phyloP scores from a whole-genome alignment of 225 moss, liverwort and hornwort species.

The Takakia lepidozioides region DNA sequence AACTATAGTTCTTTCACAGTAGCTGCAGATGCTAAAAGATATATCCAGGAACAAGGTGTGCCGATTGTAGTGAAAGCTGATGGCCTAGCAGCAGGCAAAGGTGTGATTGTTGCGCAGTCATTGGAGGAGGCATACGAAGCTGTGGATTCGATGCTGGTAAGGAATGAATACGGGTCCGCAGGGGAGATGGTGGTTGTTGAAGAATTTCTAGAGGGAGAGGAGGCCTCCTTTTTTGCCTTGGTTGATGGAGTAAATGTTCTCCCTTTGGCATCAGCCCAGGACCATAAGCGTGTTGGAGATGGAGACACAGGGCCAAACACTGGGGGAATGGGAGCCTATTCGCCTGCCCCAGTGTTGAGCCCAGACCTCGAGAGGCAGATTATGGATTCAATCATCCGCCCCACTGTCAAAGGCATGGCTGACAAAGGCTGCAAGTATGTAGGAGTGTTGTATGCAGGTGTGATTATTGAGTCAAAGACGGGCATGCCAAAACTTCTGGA shows the following conservation, averaged over 20 bases:
- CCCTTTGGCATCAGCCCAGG: slow-evolving; percentile 81
- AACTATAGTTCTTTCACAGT: slow-evolving; percentile 66
- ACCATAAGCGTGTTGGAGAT: slow-evolving; percentile 91
- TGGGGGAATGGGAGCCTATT: slow-evolving; percentile 96
- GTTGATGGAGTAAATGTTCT: slow-evolving; percentile 78
- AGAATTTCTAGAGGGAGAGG: slow-evolving; percentile 97
- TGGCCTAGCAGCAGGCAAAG: slow-evolving; percentile 91
- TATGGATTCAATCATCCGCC: slow-evolving; percentile 80
- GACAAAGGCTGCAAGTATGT: slow-evolving; percentile 65
- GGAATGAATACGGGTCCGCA: slow-evolving; percentile 65
- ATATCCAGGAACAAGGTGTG: slow-evolving; percentile 57
- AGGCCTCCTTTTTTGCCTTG: slow-evolving; percentile 88
- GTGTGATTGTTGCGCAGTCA: slow-evolving; percentile 69
- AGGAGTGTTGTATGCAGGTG: slow-evolving; percentile 81
- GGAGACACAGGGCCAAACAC: slow-evolving; percentile 88
- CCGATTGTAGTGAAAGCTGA: slow-evolving; percentile 95
- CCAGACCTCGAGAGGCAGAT: slow-evolving; percentile 47
- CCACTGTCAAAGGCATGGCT: slow-evolving; percentile 84
- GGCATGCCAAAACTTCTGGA: slow-evolving; percentile 83
- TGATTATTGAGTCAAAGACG: slow-evolving; percentile 82
- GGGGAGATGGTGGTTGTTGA: slow-evolving; percentile 75
- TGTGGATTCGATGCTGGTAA: slow-evolving; percentile 76
- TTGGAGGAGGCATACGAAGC: slow-evolving; percentile 71
- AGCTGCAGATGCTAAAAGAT: slow-evolving; percentile 57
- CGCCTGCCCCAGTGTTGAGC: slow-evolving; percentile 75